Evolutionary conservation across 1,284 basidiomycete genomes (phyloP).

Genomic region (Ustilago loliicola): DNA sequence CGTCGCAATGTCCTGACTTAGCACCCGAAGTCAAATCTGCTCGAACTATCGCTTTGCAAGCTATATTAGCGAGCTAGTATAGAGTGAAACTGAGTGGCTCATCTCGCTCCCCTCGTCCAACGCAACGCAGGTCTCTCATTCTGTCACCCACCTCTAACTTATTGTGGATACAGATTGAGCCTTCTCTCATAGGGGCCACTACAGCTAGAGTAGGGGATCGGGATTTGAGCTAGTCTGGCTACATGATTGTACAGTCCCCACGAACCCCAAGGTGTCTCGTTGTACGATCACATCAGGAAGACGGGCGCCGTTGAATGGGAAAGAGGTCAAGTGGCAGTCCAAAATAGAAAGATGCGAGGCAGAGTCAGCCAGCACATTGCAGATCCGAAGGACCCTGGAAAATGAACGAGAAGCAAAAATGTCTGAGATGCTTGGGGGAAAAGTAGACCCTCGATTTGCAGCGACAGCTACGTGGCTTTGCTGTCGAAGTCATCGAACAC

Average conservation of each 20-base stretch:
- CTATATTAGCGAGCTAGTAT: too few relatives aligned
- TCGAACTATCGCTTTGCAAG: too few relatives aligned
- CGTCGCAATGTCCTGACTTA: too few relatives aligned
- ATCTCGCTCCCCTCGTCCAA: not conserved
- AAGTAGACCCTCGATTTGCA: not conserved
- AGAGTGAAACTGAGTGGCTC: too few relatives aligned
- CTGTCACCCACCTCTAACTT: not conserved
- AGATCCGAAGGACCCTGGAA: slow-evolving; percentile 3
- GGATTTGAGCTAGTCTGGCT: too few relatives aligned
- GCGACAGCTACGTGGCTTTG: not conserved
- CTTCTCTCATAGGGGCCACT: not conserved
- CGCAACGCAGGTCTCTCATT: not conserved
- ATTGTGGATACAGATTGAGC: not conserved
- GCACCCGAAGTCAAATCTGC: too few relatives aligned
- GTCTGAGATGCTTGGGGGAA: slow-evolving; percentile 4
- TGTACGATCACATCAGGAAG: too few relatives aligned
- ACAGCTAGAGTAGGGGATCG: too few relatives aligned
- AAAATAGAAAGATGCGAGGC: not conserved
- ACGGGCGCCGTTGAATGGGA: not conserved
- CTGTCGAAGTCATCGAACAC: not conserved
- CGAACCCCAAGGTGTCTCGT: too few relatives aligned
- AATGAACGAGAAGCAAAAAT: not conserved
- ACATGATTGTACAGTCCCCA: too few relatives aligned
- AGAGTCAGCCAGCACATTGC: not conserved
- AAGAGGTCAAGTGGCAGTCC: not conserved